Evolutionary conservation across 202 grass and related monocot species (phyloP).

Genomic region (Setaria italica): DNA sequence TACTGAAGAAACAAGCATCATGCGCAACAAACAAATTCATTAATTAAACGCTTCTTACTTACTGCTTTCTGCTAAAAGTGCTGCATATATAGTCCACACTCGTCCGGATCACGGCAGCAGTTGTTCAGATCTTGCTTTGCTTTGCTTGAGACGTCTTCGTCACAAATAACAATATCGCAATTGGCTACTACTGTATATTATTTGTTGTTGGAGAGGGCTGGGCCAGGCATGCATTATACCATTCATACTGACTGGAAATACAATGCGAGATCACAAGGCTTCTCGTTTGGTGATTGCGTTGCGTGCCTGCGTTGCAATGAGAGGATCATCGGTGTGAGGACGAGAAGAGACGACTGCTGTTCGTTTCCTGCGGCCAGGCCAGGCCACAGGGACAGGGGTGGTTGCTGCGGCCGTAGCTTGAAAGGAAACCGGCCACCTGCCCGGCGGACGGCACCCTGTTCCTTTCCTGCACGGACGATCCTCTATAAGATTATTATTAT

Average conservation of each 20-base stretch:
- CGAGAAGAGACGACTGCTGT: too few species aligned
- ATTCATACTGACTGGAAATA: too few species aligned
- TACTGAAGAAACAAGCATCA: neutral
- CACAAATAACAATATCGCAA: neutral
- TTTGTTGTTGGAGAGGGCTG: too few species aligned
- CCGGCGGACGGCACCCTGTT: neutral
- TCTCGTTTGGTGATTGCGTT: too few species aligned
- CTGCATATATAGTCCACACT: neutral
- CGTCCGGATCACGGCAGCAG: neutral
- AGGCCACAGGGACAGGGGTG: neutral
- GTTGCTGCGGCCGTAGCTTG: constrained; percentile 49
- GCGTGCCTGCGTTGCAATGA: too few species aligned
- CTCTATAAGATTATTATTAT: neutral
- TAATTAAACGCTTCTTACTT: neutral
- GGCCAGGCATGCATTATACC: too few species aligned
- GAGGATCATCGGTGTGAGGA: too few species aligned
- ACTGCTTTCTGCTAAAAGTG: neutral
- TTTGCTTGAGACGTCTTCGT: neutral
- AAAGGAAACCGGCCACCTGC: constrained; percentile 36
- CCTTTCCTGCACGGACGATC: neutral
- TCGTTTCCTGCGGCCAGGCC: neutral
- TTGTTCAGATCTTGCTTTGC: neutral
- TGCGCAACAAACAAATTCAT: neutral
- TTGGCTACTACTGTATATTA: neutral
- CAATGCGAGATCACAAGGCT: too few species aligned